These are phyloP conservation scores for Beauveria scarabaeidicola DNA, from an alignment of 2,329 filamentous ascomycete species.

Conservation along the genomic window DNA sequence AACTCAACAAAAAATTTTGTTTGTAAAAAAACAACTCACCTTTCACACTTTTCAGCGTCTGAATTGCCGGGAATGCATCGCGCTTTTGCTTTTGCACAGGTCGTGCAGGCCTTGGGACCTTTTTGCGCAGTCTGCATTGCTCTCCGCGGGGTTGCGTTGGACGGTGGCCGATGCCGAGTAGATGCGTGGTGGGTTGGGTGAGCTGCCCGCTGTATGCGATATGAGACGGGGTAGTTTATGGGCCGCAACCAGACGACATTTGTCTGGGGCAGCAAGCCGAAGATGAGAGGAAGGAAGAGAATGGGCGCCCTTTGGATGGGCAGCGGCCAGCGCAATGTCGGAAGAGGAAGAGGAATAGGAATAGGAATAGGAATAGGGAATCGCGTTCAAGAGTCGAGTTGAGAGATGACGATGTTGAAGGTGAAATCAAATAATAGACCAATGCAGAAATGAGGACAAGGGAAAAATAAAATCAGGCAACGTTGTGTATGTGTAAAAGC, in stretches of 20 bases:
- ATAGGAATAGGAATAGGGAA: not conserved
- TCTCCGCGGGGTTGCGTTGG: no score
- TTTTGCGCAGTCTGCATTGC: conserved; percentile 26
- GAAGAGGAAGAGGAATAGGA: not conserved
- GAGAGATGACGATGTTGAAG: not conserved
- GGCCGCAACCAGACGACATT: conserved; percentile 3
- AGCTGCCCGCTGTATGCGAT: not conserved
- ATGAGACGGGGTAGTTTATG: conserved; percentile 7
- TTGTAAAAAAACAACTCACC: conserved; percentile 26
- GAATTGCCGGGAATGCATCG: conserved; percentile 37
- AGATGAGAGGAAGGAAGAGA: no score
- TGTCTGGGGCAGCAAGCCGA: not conserved
- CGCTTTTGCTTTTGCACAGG: conserved; percentile 44
- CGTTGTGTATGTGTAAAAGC: not conserved
- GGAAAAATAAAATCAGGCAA: not conserved
- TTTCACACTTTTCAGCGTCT: conserved; percentile 35
- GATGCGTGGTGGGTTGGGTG: conserved; percentile 7
- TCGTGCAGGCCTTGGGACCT: conserved; percentile 41
- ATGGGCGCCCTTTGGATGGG: not conserved
- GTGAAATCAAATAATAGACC: not conserved
- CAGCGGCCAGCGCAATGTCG: not conserved
- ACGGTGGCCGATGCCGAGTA: not conserved
- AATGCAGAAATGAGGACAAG: not conserved
- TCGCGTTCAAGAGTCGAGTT: not conserved
- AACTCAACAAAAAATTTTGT: not conserved